A percentile compares a stretch with the other conserved stretches of the same genome.
These are phyloP conservation scores for Sutorius eximius DNA, from an alignment of 1,284 basidiomycete genomes.

Conservation along the genomic window DNA sequence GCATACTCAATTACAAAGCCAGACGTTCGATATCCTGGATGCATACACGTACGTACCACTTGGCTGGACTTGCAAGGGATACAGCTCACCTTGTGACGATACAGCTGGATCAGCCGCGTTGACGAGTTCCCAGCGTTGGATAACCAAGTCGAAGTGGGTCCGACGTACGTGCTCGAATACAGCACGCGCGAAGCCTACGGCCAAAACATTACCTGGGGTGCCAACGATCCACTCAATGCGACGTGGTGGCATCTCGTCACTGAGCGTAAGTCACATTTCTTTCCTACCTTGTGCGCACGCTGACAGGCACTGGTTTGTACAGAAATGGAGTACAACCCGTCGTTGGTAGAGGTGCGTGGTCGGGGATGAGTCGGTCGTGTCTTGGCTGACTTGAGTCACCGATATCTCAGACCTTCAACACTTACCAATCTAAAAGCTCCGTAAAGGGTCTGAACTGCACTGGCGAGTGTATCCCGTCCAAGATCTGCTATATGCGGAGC, in stretches of 20 bases:
- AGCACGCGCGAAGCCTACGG: conserved; percentile 44
- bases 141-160: conserved; percentile 37
- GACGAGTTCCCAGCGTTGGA: conserved; percentile 37
- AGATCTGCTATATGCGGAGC: conserved; percentile 48
- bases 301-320: background rate
- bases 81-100: conserved; percentile 1
- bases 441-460: conserved; percentile 35
- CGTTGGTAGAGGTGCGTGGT: conserved; percentile 36
- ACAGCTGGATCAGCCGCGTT: conserved; percentile 40
- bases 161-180: conserved; percentile 45
- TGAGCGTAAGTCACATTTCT: conserved; percentile 30
- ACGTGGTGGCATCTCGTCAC: conserved; percentile 53
- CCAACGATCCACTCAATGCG: conserved; percentile 46
- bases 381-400: background rate
- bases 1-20: conserved; percentile 1
- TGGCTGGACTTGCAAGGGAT: background rate
- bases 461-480: conserved; percentile 40
- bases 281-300: background rate
- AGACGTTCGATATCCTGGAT: conserved; percentile 45
- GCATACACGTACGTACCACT: conserved; percentile 37
- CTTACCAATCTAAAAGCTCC: conserved; percentile 45
- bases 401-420: conserved; percentile 37
- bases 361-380: background rate
- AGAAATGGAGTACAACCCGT: conserved; percentile 41
- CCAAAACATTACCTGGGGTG: conserved; percentile 43